phyloP scores from a whole-genome alignment of 495 filamentous ascomycete species.

The Arthonia radiata region DNA sequence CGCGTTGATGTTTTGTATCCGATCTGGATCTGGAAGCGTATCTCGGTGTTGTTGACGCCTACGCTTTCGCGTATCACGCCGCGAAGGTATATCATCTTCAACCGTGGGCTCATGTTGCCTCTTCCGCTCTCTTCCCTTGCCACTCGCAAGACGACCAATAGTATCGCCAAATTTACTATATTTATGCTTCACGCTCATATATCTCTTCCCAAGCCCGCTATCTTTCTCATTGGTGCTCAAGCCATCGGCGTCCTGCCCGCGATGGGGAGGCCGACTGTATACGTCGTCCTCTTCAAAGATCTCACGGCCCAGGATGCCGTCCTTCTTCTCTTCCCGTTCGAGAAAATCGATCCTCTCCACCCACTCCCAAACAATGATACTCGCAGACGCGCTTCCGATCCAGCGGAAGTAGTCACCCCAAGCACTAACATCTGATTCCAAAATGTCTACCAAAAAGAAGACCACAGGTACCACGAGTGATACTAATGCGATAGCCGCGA shows the following conservation, averaged over 20 bases:
- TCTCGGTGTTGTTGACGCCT: constrained; percentile 2
- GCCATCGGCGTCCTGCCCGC: constrained; percentile 1
- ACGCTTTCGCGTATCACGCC: constrained; percentile 14
- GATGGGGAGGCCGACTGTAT: constrained; percentile 7
- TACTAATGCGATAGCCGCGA: constrained; percentile 54
- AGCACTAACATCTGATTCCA: constrained; percentile 60
- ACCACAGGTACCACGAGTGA: constrained; percentile 75
- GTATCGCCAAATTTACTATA: constrained; percentile 1
- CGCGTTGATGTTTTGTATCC: constrained; percentile 33
- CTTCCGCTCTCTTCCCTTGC: constrained; percentile 15
- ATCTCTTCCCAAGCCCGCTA: constrained; percentile 5
- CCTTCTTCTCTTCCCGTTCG: constrained; percentile 86
- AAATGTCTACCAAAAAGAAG: constrained; percentile 88
- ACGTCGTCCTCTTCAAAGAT: constrained; percentile 95
- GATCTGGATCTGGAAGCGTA: constrained; percentile 17
- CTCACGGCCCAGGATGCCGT: constrained; percentile 80
- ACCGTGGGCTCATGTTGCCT: too few species aligned
- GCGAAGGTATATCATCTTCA: too few species aligned
- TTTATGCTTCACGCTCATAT: constrained; percentile 4
- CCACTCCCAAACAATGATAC: constrained; percentile 98
- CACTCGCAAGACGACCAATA: constrained; percentile 7
- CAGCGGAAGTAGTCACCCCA: constrained; percentile 97
- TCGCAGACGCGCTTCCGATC: constrained; percentile 89
- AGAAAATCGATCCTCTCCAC: constrained; percentile 94
- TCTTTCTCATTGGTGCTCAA: constrained; percentile 2